A percentile compares a stretch with the other conserved stretches of the same genome.
phyloP scores from a whole-genome alignment of 2,329 filamentous ascomycete genomes.

The Pseudogymnoascus sp. region DNA sequence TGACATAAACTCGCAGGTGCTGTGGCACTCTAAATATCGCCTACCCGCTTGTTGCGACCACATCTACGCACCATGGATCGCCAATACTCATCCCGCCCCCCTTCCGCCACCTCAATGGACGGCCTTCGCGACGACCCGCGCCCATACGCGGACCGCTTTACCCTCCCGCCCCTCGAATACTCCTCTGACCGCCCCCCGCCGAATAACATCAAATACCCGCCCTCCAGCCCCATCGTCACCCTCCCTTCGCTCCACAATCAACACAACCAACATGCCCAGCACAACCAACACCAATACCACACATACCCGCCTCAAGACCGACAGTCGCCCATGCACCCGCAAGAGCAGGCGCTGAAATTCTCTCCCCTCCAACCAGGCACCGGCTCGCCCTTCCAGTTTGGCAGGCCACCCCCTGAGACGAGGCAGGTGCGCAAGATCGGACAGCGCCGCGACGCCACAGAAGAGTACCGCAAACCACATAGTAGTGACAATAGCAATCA shows the following conservation, averaged over 20 bases:
- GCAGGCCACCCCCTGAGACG: background rate
- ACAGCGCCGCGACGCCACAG: background rate
- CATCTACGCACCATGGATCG: background rate
- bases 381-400: background rate
- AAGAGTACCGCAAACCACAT: background rate
- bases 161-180: background rate
- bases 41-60: background rate
- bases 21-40: background rate
- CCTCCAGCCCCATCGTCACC: background rate
- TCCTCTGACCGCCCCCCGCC: background rate
- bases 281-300: background rate
- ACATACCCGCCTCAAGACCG: background rate
- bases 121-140: background rate
- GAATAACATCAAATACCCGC: background rate
- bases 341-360: background rate
- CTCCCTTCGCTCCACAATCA: background rate
- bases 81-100: background rate
- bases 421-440: slow-evolving; percentile 3
- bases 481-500: background rate
- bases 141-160: background rate
- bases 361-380: background rate
- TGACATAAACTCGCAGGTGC: background rate
- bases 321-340: slow-evolving; percentile 3
- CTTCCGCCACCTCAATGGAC: background rate
- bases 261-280: background rate